Evolutionary conservation across 1,284 basidiomycete species (phyloP), one percentile per base, ranked within the genome.

Genomic region (Cutaneotrichosporon spelunceum): DNA sequence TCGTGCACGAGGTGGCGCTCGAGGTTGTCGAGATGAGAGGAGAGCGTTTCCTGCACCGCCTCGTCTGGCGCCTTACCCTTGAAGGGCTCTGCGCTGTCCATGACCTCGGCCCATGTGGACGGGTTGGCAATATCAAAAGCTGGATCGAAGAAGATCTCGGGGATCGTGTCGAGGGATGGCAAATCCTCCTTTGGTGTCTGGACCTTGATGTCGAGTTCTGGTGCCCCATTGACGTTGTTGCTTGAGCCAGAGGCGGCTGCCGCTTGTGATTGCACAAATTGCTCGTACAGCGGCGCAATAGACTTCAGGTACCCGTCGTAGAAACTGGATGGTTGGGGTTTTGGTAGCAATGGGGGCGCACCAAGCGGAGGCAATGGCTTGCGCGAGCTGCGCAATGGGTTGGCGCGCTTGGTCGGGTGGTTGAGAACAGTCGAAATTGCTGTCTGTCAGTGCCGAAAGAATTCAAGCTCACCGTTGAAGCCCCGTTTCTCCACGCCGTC

Each of bases 1-100:
- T 98, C 95, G 68, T 88, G 87, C 16, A 96, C 86, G 58, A 99
- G 88, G 74, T 99, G 94, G 66, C 93, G 88, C 73, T 99, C 95
- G 64, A 99, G 86, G 2, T 90, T 90, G 75, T 98, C 96, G 8
- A 94, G 88, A 72, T 97, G 90, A 64, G 93, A 88, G 14, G 92
- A 93, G 60, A 98, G 85, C 72, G 88, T 89, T 73, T 97, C 93
- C n/a, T 96, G 88, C 1, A 95, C 82, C 82, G 79, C 83, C 66
- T 85, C 85, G 68, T 88, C 84, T 44, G 82, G 74, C 65, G 48
- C 76, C 55, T 60, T 55, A 29, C 23, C 56, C 44, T 55, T 60
- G 56, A 44, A 36, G 58, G 59, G 21, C 45, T 56, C 24, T 45
- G 70, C 52, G 26, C 60, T 58, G 24, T 62, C 66, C 30, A 73